Evolutionary conservation across 2,329 filamentous ascomycete genomes (phyloP).

Genomic region (Sarocladium oryzae): DNA sequence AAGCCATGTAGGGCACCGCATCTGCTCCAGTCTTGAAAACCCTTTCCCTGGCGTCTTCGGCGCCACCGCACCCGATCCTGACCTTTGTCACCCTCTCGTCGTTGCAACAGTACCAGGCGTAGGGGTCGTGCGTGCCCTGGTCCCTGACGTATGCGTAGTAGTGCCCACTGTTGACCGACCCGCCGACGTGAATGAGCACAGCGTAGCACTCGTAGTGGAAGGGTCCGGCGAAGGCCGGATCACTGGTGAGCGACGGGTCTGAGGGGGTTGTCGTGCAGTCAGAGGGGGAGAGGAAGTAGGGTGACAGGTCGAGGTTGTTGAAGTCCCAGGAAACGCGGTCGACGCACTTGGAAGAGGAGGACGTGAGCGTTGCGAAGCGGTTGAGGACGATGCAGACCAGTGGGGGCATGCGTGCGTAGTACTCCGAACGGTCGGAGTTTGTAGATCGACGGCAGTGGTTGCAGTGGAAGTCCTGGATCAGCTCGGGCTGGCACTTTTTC

Average conservation of each 20-base stretch:
- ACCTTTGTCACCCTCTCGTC: conserved; percentile 36
- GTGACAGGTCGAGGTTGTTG: conserved; percentile 53
- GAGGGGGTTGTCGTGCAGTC: conserved; percentile 20
- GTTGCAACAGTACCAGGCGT: conserved; percentile 44
- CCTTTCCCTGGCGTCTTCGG: conserved; percentile 26
- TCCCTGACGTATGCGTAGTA: conserved; percentile 69
- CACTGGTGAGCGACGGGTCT: conserved; percentile 23
- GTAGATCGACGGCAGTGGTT: conserved; percentile 64
- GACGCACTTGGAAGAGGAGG: conserved; percentile 55
- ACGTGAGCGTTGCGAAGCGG: conserved; percentile 35
- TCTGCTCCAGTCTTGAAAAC: conserved; percentile 32
- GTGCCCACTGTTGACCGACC: conserved; percentile 64
- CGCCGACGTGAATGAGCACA: conserved; percentile 70
- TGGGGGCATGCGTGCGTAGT: conserved; percentile 69
- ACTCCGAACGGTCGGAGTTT: not conserved
- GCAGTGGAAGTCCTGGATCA: conserved; percentile 64
- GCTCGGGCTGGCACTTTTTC: conserved; percentile 63
- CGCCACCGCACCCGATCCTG: conserved; percentile 22
- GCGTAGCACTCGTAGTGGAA: conserved; percentile 82
- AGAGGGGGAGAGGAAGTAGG: conserved; percentile 33
- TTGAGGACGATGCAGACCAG: conserved; percentile 75
- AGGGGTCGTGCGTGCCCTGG: conserved; percentile 35
- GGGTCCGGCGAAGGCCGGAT: conserved; percentile 41
- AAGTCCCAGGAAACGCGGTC: conserved; percentile 72
- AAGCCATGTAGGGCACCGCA: conserved; percentile 41